Evolutionary conservation across 345 rosid genomes (phyloP).

Genomic region (Hypericum androsaemum): DNA sequence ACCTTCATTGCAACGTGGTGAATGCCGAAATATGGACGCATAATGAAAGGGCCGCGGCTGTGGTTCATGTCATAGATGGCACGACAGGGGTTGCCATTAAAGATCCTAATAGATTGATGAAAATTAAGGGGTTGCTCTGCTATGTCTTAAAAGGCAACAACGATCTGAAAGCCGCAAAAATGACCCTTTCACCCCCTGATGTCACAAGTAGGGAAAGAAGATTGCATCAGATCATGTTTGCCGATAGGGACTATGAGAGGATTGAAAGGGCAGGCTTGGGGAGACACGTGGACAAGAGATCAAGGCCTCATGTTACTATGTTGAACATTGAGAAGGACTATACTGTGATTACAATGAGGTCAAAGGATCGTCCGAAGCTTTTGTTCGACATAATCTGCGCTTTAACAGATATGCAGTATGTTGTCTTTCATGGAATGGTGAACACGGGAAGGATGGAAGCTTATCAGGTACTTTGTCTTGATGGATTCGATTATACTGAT

Average conservation of each 20-base stretch:
- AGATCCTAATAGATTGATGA: conserved; percentile 24
- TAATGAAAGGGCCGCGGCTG: conserved; percentile 37
- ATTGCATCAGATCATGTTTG: conserved; percentile 42
- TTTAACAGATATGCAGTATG: conserved; percentile 43
- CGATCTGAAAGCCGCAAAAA: conserved; percentile 14
- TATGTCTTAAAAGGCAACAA: conserved; percentile 22
- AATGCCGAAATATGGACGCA: conserved; percentile 49
- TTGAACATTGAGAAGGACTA: conserved; percentile 29
- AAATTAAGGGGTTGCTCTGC: conserved; percentile 31
- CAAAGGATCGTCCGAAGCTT: conserved; percentile 31
- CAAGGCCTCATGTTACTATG: conserved; percentile 26
- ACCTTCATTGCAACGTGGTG: conserved; percentile 36
- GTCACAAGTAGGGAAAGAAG: conserved; percentile 28
- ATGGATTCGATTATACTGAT: background rate
- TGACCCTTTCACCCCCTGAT: conserved; percentile 22
- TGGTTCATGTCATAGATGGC: conserved; percentile 32
- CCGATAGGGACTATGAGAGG: conserved; percentile 39
- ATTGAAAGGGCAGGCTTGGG: conserved; percentile 4
- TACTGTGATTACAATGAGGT: conserved; percentile 32
- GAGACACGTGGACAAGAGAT: background rate
- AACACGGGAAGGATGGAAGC: conserved; percentile 31
- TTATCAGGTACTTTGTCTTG: conserved; percentile 29
- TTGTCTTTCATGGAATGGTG: conserved; percentile 41
- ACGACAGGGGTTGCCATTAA: conserved; percentile 24
- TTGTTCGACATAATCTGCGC: conserved; percentile 36